phyloP scores from a whole-genome alignment of 2,329 filamentous ascomycete genomes.

The Penicillium glabrum region DNA sequence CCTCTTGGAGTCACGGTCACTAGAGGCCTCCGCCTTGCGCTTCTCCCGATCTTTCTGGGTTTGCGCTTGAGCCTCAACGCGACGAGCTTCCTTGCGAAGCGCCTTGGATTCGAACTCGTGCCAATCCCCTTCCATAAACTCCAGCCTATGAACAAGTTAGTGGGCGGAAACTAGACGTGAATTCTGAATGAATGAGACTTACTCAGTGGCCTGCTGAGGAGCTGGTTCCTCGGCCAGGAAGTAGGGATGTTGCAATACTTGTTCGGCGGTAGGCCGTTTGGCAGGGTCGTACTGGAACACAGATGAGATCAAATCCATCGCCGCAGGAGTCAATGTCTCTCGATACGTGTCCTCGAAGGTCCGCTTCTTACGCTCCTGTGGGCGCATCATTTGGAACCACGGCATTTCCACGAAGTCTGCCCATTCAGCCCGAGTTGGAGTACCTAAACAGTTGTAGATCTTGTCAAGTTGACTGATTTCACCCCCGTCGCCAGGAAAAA shows the following conservation, averaged over 20 bases:
- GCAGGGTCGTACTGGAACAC: conserved; percentile 91
- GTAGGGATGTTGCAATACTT: conserved; percentile 84
- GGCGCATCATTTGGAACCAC: conserved; percentile 91
- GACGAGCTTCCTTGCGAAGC: conserved; percentile 71
- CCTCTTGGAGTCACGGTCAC: conserved; percentile 44
- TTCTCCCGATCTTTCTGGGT: conserved; percentile 49
- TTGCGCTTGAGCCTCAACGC: conserved; percentile 44
- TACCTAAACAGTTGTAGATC: conserved; percentile 90
- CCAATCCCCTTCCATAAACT: conserved; percentile 87
- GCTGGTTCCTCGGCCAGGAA: conserved; percentile 79
- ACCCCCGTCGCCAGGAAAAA: conserved; percentile 93
- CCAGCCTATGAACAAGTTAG: conserved; percentile 56
- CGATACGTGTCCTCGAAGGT: conserved; percentile 82
- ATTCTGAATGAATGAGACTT: conserved; percentile 43
- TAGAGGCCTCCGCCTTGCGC: conserved; percentile 43
- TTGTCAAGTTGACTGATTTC: conserved; percentile 95
- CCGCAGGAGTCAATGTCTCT: conserved; percentile 72
- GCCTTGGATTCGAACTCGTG: conserved; percentile 98
- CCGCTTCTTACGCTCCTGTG: conserved; percentile 68
- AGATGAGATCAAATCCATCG: conserved; percentile 74
- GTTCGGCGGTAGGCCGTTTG: conserved; percentile 76
- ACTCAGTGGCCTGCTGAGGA: conserved; percentile 78
- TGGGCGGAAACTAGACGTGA: background rate
- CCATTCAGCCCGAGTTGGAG: conserved; percentile 82
- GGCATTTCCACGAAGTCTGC: conserved; percentile 88